Conservation (phyloP, 192 early-diverging fungal species). For the Nowakowskiella sp. region DNA sequence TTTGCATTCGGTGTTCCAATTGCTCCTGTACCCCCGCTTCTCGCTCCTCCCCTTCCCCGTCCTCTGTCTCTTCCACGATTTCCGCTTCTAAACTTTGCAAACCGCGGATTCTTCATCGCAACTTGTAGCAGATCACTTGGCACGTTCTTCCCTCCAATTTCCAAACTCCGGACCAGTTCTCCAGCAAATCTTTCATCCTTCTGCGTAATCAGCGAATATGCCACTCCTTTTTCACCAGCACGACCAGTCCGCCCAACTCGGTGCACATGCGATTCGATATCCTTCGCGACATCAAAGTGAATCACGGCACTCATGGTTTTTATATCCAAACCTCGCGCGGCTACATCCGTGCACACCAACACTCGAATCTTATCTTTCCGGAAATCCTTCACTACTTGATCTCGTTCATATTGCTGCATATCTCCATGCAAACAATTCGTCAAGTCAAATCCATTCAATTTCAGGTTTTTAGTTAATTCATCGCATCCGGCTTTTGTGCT, state of each 20-base stretch:
- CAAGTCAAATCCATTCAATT: constrained; percentile 46
- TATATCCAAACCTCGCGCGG: constrained; percentile 74
- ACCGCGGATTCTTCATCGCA: constrained; percentile 55
- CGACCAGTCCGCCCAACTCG: constrained; percentile 65
- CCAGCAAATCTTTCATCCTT: constrained; percentile 61
- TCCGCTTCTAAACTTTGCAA: constrained; percentile 45
- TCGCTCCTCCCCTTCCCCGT: constrained; percentile 20
- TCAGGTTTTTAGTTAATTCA: constrained; percentile 56
- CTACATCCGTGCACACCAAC: constrained; percentile 52
- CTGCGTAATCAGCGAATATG: constrained; percentile 50
- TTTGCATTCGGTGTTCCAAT: constrained; percentile 25
- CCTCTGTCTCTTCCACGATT: constrained; percentile 40
- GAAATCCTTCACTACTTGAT: constrained; percentile 62
- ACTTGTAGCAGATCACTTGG: constrained; percentile 32
- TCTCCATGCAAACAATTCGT: constrained; percentile 71
- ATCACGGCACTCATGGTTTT: constrained; percentile 64
- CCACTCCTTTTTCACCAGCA: constrained; percentile 62
- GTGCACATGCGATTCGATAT: constrained; percentile 80
- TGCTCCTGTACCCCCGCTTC: constrained; percentile 27
- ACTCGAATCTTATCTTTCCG: constrained; percentile 49
- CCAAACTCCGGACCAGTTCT: constrained; percentile 54
- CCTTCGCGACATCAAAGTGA: constrained; percentile 72
- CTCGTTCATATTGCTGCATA: constrained; percentile 66
- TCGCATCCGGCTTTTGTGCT: constrained; percentile 64
- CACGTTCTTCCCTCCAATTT: constrained; percentile 42